Conservation (phyloP, 768 basidiomycete species). For the Podaxis sp. region DNA sequence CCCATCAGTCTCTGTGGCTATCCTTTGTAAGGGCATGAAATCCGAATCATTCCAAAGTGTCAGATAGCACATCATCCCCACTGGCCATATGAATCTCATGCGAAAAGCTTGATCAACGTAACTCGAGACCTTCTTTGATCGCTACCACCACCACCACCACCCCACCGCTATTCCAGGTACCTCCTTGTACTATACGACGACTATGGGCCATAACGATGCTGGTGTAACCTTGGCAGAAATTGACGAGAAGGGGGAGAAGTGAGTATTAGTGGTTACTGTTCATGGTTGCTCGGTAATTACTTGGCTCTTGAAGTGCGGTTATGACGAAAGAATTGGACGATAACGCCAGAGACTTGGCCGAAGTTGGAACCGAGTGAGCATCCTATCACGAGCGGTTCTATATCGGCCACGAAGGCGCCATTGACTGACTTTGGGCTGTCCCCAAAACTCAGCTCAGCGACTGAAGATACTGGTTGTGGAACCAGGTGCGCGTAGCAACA, state of each 20-base stretch:
- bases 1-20: no score
- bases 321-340: not conserved
- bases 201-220: not conserved
- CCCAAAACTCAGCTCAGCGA: not conserved
- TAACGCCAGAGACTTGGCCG: not conserved
- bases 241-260: not conserved
- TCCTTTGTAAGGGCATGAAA: no score
- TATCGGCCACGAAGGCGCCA: not conserved
- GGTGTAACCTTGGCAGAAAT: not conserved
- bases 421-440: not conserved
- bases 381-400: not conserved
- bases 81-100: not conserved
- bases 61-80: not conserved
- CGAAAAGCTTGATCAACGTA: not conserved
- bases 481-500: not conserved
- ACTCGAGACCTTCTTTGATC: not conserved
- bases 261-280: not conserved
- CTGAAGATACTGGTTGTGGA: not conserved
- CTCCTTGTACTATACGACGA: not conserved
- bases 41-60: not conserved
- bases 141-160: not conserved
- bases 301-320: not conserved
- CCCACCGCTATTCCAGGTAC: not conserved
- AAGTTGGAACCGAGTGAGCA: not conserved
- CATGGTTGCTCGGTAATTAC: not conserved